phyloP scores from a whole-genome alignment of 306 rosid species.

The Gastrolobium bilobum region DNA sequence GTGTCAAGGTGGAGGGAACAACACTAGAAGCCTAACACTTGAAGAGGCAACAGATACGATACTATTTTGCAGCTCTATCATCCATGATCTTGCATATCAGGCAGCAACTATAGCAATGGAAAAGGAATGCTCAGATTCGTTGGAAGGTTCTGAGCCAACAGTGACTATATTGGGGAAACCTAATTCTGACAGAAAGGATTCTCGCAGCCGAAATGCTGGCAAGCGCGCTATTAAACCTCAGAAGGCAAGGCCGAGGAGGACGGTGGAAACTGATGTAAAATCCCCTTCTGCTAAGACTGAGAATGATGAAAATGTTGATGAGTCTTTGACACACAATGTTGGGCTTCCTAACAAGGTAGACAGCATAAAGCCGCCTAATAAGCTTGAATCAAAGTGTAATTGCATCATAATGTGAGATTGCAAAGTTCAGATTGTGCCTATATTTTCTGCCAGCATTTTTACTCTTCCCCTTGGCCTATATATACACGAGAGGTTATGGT shows the following conservation, averaged over 20 bases:
- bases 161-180: conserved; percentile 79
- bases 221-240: conserved; percentile 68
- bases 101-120: conserved; percentile 88
- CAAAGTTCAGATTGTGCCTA: conserved; percentile 43
- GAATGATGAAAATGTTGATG: conserved; percentile 74
- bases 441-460: conserved; percentile 48
- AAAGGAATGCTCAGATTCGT: conserved; percentile 65
- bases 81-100: conserved; percentile 87
- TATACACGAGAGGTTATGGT: conserved; percentile 42
- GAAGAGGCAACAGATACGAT: conserved; percentile 97
- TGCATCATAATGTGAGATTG: conserved; percentile 90
- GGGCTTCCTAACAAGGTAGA: conserved; percentile 83
- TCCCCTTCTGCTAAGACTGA: conserved; percentile 58
- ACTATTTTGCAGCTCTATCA: conserved; percentile 93
- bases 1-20: conserved; percentile 69
- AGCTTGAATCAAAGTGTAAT: conserved; percentile 93
- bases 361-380: conserved; percentile 76
- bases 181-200: conserved; percentile 63
- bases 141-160: conserved; percentile 79
- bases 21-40: conserved; percentile 82
- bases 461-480: conserved; percentile 40
- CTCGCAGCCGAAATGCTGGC: conserved; percentile 56
- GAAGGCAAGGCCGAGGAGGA: conserved; percentile 65
- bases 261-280: conserved; percentile 65
- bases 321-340: conserved; percentile 60